A percentile compares a stretch with the other conserved stretches of the same genome.
Conservation (phyloP, 2,329 filamentous ascomycete genomes). For the Pseudocercospora crystallina region DNA sequence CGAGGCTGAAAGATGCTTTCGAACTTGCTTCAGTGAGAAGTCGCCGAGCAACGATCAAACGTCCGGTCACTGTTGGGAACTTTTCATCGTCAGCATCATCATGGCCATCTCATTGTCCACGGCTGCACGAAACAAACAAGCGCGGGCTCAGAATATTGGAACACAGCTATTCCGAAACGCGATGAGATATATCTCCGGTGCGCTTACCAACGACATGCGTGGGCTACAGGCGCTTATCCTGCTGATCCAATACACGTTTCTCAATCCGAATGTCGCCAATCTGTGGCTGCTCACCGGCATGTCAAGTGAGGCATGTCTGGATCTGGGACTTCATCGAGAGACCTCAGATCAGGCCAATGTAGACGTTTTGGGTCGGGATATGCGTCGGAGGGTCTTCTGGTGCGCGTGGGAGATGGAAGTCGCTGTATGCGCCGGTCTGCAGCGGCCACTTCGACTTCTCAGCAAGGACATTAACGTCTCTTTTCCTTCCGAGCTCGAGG, state of each 20-base stretch:
- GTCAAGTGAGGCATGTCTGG: constrained; percentile 3
- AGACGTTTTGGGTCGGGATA: not conserved
- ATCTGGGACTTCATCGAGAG: not conserved
- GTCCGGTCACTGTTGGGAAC: not conserved
- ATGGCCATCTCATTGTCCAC: constrained; percentile 3
- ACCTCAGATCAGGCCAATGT: not conserved
- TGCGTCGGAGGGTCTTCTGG: constrained; percentile 5
- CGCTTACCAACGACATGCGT: constrained; percentile 2
- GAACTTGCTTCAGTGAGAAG: not conserved
- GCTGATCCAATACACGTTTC: constrained; percentile 4
- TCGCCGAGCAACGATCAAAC: too few species aligned
- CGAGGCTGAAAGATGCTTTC: not conserved
- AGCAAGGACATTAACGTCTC: not conserved
- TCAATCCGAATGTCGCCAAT: constrained; percentile 2
- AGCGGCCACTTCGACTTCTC: constrained; percentile 1
- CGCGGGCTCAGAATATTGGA: not conserved
- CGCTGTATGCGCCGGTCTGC: constrained; percentile 4
- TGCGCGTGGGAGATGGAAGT: constrained; percentile 9
- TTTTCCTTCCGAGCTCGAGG: constrained; percentile 1
- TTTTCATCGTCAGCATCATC: constrained; percentile 6
- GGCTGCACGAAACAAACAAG: constrained; percentile 1
- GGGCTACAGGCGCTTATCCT: not conserved
- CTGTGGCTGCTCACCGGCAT: constrained; percentile 4
- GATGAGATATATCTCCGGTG: not conserved
- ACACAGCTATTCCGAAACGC: constrained; percentile 1